Percentiles rank a stretch among this genome's conserved stretches.
Evolutionary conservation across 2,329 filamentous ascomycete genomes (phyloP).

Genomic region (Cladosporium phlei): DNA sequence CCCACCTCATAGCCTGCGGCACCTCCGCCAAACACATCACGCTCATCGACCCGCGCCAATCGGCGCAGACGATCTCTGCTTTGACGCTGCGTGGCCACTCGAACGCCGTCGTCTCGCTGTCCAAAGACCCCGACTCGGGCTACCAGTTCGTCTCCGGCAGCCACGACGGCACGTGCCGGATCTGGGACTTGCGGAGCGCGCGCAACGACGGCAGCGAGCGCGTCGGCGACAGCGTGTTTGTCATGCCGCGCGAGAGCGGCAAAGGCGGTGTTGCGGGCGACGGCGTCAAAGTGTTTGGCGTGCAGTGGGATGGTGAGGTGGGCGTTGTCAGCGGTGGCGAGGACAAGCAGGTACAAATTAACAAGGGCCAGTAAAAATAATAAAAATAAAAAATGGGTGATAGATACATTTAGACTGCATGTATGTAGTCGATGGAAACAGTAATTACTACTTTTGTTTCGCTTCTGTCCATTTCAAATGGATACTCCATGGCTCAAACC

Average conservation of each 20-base stretch:
- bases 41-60: slow-evolving; percentile 82
- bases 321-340: slow-evolving; percentile 90
- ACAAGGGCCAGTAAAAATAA: slow-evolving; percentile 47
- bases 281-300: slow-evolving; percentile 83
- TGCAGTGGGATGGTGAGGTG: slow-evolving; percentile 78
- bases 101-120: slow-evolving; percentile 63
- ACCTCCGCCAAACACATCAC: slow-evolving; percentile 84
- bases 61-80: slow-evolving; percentile 68
- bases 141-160: slow-evolving; percentile 77
- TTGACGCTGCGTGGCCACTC: slow-evolving; percentile 90
- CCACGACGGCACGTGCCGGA: slow-evolving; percentile 84
- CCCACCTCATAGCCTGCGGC: slow-evolving; percentile 65
- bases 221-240: slow-evolving; percentile 69
- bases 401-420: no score
- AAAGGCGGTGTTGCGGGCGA: slow-evolving; percentile 50
- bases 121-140: slow-evolving; percentile 60
- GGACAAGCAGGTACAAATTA: slow-evolving; percentile 92
- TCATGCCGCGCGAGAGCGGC: slow-evolving; percentile 62
- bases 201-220: slow-evolving; percentile 40
- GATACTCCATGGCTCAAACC: no score
- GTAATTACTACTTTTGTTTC: no score
- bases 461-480: no score
- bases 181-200: slow-evolving; percentile 85
- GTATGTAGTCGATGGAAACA: no score
- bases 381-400: no score